Percentiles rank a stretch among this genome's conserved stretches.
Evolutionary conservation across 2,329 filamentous ascomycete genomes (phyloP).

Genomic region (Cladophialophora psammophila): DNA sequence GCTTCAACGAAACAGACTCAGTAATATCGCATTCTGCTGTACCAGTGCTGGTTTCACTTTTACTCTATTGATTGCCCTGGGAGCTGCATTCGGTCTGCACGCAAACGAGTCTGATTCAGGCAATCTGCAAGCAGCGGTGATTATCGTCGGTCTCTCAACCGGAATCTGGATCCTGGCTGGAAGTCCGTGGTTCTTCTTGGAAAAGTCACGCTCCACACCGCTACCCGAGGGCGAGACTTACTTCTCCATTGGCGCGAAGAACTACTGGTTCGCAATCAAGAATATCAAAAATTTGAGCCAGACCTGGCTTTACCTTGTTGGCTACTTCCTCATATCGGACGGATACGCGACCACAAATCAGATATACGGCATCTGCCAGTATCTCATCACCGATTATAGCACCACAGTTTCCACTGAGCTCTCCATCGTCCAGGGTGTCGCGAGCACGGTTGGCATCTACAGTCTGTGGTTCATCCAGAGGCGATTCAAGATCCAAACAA

Average conservation of each 20-base stretch:
- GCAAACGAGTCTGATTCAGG: not conserved
- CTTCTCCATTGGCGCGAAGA: not conserved
- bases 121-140: not conserved
- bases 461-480: not conserved
- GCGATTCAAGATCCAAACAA: not conserved
- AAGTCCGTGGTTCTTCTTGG: not conserved
- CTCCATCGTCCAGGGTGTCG: not conserved
- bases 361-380: slow-evolving; percentile 7
- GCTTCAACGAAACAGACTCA: not conserved
- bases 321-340: slow-evolving; percentile 10
- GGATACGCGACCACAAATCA: slow-evolving; percentile 10
- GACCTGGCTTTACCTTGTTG: slow-evolving; percentile 4
- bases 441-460: not conserved
- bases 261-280: not conserved
- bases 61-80: not conserved
- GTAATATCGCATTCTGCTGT: not conserved
- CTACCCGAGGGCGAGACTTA: not conserved
- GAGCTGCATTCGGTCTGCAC: not conserved
- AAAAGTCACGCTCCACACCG: not conserved
- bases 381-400: slow-evolving; percentile 4
- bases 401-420: not conserved
- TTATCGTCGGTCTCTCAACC: not conserved
- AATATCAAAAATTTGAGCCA: slow-evolving; percentile 2
- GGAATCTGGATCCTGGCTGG: not conserved
- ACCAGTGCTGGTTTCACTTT: not conserved